Conservation (phyloP, 2,329 filamentous ascomycete genomes). For the Xylaria sp. region DNA sequence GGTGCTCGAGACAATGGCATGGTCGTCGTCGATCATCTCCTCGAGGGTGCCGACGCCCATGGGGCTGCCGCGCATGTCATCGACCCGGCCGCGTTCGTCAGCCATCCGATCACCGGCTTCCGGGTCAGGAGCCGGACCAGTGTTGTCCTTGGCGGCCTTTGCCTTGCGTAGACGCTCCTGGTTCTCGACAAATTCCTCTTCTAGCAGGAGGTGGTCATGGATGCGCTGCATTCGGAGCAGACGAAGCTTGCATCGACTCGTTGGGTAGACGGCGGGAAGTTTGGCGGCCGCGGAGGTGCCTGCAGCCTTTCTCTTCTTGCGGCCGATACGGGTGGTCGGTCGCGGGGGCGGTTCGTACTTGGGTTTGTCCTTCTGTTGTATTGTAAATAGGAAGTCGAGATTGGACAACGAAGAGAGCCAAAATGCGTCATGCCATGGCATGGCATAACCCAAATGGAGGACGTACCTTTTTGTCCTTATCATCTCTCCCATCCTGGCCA, state of each 20-base stretch:
- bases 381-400: slow-evolving; percentile 11
- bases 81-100: slow-evolving; percentile 92
- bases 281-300: slow-evolving; percentile 96
- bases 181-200: slow-evolving; percentile 99
- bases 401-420: neutral
- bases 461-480: slow-evolving; percentile 96
- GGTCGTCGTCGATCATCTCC: slow-evolving; percentile 99
- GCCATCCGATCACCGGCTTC: slow-evolving; percentile 88
- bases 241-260: slow-evolving; percentile 95
- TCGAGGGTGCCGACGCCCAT: slow-evolving; percentile 99
- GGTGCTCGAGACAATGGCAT: slow-evolving; percentile 97
- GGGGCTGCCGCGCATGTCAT: slow-evolving; percentile 97
- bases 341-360: slow-evolving; percentile 99
- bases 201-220: slow-evolving; percentile 94
- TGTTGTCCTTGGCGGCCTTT: slow-evolving; percentile 80
- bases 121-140: slow-evolving; percentile 72
- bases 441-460: slow-evolving; percentile 53
- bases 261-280: slow-evolving; percentile 92
- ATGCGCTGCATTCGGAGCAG: slow-evolving; percentile 98
- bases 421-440: neutral
- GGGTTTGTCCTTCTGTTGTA: slow-evolving; percentile 92
- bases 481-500: slow-evolving; percentile 80
- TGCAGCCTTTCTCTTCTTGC: slow-evolving; percentile 97
- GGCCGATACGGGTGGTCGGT: slow-evolving; percentile 94
- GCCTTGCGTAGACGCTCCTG: slow-evolving; percentile 95